Evolutionary conservation across 306 rosid species (phyloP).

Genomic region (Inga leiocalycina): DNA sequence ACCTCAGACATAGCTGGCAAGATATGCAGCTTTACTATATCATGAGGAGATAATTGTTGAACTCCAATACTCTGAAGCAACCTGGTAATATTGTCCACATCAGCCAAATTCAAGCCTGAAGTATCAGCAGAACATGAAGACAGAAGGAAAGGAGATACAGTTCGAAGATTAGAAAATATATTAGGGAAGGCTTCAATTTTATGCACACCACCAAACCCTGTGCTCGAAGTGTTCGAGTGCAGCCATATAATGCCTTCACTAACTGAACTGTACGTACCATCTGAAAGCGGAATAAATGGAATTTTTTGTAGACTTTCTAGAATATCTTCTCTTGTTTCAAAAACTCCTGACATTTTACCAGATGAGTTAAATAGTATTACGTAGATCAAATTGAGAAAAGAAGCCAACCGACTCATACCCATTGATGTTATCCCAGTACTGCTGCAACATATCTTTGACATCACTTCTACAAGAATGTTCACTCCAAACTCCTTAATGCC

Average conservation of each 20-base stretch:
- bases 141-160: conserved; percentile 68
- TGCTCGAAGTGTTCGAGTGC: conserved; percentile 52
- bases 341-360: conserved; percentile 39
- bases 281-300: conserved; percentile 84
- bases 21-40: conserved; percentile 80
- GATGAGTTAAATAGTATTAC: conserved; percentile 52
- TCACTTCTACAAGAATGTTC: conserved; percentile 58
- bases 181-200: conserved; percentile 74
- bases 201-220: conserved; percentile 55
- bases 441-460: conserved; percentile 56
- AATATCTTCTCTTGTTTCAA: conserved; percentile 52
- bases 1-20: conserved; percentile 67
- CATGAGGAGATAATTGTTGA: conserved; percentile 86
- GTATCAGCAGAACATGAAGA: conserved; percentile 54
- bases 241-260: conserved; percentile 87
- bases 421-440: conserved; percentile 54
- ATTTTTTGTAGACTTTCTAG: conserved; percentile 50
- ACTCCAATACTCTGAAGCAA: conserved; percentile 79
- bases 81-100: conserved; percentile 53
- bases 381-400: conserved; percentile 63
- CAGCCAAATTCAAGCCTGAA: conserved; percentile 37
- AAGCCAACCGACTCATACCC: conserved; percentile 78
- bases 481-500: conserved; percentile 92
- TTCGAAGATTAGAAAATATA: conserved; percentile 70
- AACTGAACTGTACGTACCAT: conserved; percentile 77